A percentile compares a stretch with the other conserved stretches of the same genome.
Conservation (phyloP, 2,329 filamentous ascomycete species). For the Penicillium hordei region DNA sequence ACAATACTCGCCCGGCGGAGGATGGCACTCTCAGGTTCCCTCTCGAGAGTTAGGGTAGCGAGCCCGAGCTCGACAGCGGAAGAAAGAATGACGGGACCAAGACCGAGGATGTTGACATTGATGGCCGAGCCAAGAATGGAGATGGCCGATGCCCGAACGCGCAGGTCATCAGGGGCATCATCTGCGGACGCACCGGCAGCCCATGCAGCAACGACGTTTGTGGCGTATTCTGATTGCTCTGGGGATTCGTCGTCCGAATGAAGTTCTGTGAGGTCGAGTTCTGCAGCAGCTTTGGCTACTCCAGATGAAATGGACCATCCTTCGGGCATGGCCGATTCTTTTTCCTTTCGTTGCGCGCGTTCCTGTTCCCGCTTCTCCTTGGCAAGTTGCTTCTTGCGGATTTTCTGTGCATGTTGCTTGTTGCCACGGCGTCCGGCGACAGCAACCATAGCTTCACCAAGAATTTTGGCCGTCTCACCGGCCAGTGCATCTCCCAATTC, state of each 20-base stretch:
- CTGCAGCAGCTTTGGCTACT: conserved; percentile 7
- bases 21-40: conserved; percentile 40
- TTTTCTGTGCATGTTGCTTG: conserved; percentile 37
- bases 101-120: conserved; percentile 41
- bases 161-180: conserved; percentile 45
- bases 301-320: conserved; percentile 33
- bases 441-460: conserved; percentile 41
- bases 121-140: conserved; percentile 46
- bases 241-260: conserved; percentile 39
- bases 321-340: conserved; percentile 26
- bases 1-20: conserved; percentile 43
- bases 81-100: conserved; percentile 37
- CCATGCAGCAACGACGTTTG: conserved; percentile 44
- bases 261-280: conserved; percentile 19
- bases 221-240: conserved; percentile 34
- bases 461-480: conserved; percentile 38
- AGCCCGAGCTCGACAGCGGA: conserved; percentile 43
- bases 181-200: conserved; percentile 40
- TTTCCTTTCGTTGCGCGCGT: conserved; percentile 30
- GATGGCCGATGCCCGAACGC: conserved; percentile 44
- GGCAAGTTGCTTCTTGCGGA: conserved; percentile 29
- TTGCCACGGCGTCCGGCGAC: conserved; percentile 42
- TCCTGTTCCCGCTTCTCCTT: conserved; percentile 29
- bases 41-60: conserved; percentile 40
- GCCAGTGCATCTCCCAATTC: conserved; percentile 40